Base-by-base conservation (phyloP, 345 rosid genomes). In the Corchorus capsularis region DNA sequence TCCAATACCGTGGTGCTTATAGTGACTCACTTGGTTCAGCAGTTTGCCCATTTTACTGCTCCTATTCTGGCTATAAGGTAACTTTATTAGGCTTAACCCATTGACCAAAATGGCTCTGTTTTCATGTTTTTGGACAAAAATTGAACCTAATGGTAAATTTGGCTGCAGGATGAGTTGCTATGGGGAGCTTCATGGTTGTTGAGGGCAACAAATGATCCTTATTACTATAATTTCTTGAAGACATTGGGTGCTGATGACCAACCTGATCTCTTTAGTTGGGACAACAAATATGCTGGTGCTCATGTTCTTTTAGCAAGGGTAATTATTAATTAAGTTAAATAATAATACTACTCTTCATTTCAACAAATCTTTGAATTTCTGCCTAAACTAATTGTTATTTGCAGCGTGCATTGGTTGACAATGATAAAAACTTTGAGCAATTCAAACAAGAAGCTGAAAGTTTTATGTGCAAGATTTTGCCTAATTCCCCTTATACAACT, bases 111-210 rank as follows among this genome's bases (percentile, higher is more conserved):
- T 27, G 27, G 27, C 27, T 27, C 27, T 27, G 27, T 27, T 1
- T 27, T 27, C 27, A 27, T 27, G 27, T 27, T 27, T 27, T 27
- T 27, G 27, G 27, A 27, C 27, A 27, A 27, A 27, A 27, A 27
- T 0, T 39, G 43, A 39, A 39, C 43, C 6, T 39, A 39, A 39
- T 19, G 16, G 16, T 59, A 37, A 41, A 16, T 32, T 35, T 22
- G 43, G 61, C n/a, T n/a, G 12, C 83, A 94, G 97, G 98, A 94
- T 78, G 98, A 94, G 75, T 81, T 94, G 43, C 71, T 93, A 15
- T 94, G 98, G 98, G 98, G 95, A 41, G 94, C 91, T 0, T 86
- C 97, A 10, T 94, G 98, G 98, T 78, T 94, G 72, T 73, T 88
- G 22, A 83, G 86, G 79, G 98, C 97, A 71, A 91, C 97, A 8